These are phyloP conservation scores for Lathyrus oleraceus DNA, from an alignment of 306 rosid genomes.

Conservation along the genomic window DNA sequence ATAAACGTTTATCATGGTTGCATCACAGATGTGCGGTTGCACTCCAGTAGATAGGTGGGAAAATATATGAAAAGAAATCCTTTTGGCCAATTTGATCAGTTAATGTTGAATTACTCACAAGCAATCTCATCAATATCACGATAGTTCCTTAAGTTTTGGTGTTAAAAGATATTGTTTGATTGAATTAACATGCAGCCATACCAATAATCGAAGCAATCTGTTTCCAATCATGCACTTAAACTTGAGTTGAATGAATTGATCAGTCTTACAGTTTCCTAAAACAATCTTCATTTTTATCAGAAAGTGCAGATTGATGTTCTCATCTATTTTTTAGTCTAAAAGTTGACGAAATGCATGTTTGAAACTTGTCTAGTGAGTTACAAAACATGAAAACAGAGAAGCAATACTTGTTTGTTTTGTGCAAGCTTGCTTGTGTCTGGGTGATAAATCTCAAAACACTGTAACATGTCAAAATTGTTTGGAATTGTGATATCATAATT, in stretches of 20 bases:
- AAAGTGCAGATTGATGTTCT: background rate
- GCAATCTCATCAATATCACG: slow-evolving; percentile 1
- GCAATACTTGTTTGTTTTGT: background rate
- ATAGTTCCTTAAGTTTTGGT: background rate
- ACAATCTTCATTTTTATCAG: background rate
- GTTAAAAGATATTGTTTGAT: slow-evolving; percentile 8
- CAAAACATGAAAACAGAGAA: background rate
- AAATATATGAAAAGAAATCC: background rate
- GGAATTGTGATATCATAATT: background rate
- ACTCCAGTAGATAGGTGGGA: slow-evolving; percentile 36
- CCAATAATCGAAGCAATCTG: background rate
- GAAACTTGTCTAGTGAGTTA: background rate
- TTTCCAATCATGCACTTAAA: background rate
- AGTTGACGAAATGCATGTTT: background rate
- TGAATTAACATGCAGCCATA: background rate
- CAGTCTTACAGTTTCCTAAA: background rate
- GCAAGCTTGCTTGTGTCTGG: background rate
- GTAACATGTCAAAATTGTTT: background rate
- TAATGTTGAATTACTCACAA: background rate
- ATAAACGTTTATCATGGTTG: slow-evolving; percentile 70
- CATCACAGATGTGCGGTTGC: slow-evolving; percentile 50
- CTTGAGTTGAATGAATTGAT: background rate
- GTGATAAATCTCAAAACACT: background rate
- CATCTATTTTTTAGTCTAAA: background rate
- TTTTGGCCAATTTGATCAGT: background rate